Conservation (phyloP, 169 alveolate species). For the Theileria sp. region DNA sequence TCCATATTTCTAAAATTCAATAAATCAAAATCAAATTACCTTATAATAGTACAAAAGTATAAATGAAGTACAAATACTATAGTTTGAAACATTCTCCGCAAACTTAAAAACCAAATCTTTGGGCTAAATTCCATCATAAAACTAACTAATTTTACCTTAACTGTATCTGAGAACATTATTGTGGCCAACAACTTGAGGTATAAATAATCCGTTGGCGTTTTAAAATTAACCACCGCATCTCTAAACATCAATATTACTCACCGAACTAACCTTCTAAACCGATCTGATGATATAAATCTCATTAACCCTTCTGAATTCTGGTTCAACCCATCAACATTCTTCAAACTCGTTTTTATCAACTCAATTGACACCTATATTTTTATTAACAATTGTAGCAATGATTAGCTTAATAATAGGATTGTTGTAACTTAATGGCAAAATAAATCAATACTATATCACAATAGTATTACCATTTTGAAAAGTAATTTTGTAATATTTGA, state of each 20-base stretch:
- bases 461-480: conserved; percentile 41
- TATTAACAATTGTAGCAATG: background rate
- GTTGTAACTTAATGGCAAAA: background rate
- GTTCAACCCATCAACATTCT: background rate
- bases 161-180: conserved; percentile 9
- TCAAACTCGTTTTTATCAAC: conserved; percentile 1
- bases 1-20: conserved; percentile 7
- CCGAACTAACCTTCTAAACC: background rate
- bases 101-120: conserved; percentile 16
- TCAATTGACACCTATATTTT: conserved; percentile 1
- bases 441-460: too few species aligned
- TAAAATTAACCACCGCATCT: conserved; percentile 4
- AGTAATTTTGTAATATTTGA: conserved; percentile 41
- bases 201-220: conserved; percentile 18
- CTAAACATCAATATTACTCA: background rate
- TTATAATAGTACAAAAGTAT: conserved; percentile 12
- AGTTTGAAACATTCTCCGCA: conserved; percentile 18
- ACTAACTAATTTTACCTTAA: background rate
- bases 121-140: background rate
- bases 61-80: conserved; percentile 2
- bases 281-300: background rate
- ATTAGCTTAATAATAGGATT: background rate
- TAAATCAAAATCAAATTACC: conserved; percentile 7
- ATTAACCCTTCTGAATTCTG: background rate
- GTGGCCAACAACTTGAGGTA: conserved; percentile 14